Percentiles rank a stretch among this genome's conserved stretches.
Conservation (phyloP, 2,329 filamentous ascomycete species). For the Xylaria sp. region DNA sequence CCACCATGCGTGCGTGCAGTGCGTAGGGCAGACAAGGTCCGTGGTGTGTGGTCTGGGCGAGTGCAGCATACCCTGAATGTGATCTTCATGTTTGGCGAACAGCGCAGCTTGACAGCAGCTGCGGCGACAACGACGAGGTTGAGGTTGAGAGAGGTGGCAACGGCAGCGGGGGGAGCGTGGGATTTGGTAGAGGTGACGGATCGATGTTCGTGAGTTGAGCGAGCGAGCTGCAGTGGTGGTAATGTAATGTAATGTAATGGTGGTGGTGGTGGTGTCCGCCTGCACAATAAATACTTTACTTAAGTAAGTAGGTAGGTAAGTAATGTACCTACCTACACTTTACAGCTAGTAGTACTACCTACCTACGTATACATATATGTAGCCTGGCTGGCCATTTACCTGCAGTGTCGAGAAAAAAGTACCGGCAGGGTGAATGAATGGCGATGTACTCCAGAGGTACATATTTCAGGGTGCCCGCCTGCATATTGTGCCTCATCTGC, state of each 20-base stretch:
- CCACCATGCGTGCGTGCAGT: background rate
- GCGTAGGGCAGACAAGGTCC: background rate
- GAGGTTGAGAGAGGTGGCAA: background rate
- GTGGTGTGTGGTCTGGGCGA: background rate
- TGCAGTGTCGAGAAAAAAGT: no score
- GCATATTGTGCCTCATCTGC: no score
- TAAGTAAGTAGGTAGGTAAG: no score
- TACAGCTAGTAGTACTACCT: no score
- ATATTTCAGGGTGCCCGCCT: no score
- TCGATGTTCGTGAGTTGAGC: conserved; percentile 7
- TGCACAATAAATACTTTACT: conserved; percentile 11
- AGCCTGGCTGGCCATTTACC: no score
- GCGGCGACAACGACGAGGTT: conserved; percentile 22
- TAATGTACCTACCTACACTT: no score
- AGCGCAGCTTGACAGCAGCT: conserved; percentile 34
- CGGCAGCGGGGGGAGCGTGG: conserved; percentile 1
- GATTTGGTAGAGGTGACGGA: conserved; percentile 12
- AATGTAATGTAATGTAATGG: background rate
- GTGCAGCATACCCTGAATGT: conserved; percentile 63
- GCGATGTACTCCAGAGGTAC: no score
- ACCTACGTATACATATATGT: no score
- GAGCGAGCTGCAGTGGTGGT: conserved; percentile 19
- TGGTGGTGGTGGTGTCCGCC: conserved; percentile 18
- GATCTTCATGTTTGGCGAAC: conserved; percentile 66
- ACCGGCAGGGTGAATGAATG: no score